Percentiles rank a stretch among this genome's conserved stretches.
Conservation (phyloP, 805 yeast genomes). For the Kazachstania kunashirensis region DNA sequence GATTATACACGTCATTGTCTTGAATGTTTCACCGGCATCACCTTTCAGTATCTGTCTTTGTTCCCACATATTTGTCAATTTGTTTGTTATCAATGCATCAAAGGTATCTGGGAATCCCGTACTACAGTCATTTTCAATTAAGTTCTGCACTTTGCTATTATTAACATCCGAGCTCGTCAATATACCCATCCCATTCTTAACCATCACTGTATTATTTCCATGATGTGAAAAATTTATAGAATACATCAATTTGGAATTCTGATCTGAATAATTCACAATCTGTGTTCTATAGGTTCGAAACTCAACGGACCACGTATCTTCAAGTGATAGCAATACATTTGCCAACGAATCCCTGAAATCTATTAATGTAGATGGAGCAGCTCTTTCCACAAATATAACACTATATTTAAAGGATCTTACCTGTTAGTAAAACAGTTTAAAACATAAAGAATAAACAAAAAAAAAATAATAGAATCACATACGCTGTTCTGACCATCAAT, state of each 20-base stretch:
- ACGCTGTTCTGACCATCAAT: conserved; percentile 14
- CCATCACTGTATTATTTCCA: conserved; percentile 16
- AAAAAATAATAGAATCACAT: conserved; percentile 5
- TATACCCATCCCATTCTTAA: conserved; percentile 20
- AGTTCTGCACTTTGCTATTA: conserved; percentile 3
- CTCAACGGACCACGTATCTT: conserved; percentile 27
- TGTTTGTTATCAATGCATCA: conserved; percentile 17
- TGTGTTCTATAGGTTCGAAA: conserved; percentile 23
- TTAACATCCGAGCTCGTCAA: conserved; percentile 10
- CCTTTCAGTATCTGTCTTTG: conserved; percentile 27
- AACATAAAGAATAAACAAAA: neutral
- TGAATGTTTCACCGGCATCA: conserved; percentile 27
- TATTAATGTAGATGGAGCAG: conserved; percentile 25
- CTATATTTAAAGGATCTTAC: conserved; percentile 11
- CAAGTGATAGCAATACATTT: conserved; percentile 14
- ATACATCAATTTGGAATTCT: conserved; percentile 22
- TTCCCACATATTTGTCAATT: conserved; percentile 27
- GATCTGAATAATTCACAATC: conserved; percentile 15
- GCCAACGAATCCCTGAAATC: conserved; percentile 26
- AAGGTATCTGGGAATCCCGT: conserved; percentile 20
- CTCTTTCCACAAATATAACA: conserved; percentile 26
- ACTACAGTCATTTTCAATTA: conserved; percentile 17
- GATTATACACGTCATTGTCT: conserved; percentile 14
- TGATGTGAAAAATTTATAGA: conserved; percentile 22
- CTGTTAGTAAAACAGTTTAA: conserved; percentile 1